Base-by-base conservation (phyloP, 2,329 filamentous ascomycete species). In the Fusarium albidum region DNA sequence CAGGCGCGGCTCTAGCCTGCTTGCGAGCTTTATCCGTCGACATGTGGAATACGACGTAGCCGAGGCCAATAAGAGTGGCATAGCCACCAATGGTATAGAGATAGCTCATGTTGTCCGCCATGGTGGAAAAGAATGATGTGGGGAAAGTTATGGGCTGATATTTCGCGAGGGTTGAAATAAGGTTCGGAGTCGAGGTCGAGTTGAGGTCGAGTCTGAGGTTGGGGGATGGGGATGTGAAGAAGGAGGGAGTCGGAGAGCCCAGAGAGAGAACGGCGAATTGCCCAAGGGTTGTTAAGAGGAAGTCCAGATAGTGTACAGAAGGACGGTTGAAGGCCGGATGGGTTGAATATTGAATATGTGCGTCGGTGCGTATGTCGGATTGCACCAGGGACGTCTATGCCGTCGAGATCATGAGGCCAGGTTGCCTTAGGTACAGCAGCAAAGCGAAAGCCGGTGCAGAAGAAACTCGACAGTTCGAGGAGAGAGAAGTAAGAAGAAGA, bases 31-130 rank as follows among this genome's bases (percentile, higher is more conserved):
- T 69, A 51, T 69, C 65, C 21, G 69, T 73, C n/a, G 73, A 72
- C 12, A 73, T 47, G 6, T 69, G 67, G 54, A 75, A 77, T 38
- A 71, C 45, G 38, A 65, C 59, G 55, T 72, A 73, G 54, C 73
- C 72, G 34, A 76, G 28, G 28, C 69, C 73, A 55, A 73, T 60
- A 8, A 77, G 52, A 41, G 74, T 55, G 57, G 68, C 71, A 52
- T 77, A 77, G 43, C 70, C 72, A 48, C 67, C 67, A 29, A 73
- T 48, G 27, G 74, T 77, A 59, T 73, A 75, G 27, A 75, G 41
- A 38, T 71, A 70, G 54, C 55, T 69, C 68, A 74, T 71, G 49
- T 52, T 68, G 47, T 74, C 71, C 35, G 69, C 59, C 72, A 73
- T 74, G 57, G 41, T 66, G 63, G 14, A 52, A 42, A 37, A 42